Base-by-base conservation (phyloP, 2,329 filamentous ascomycete genomes). In the Atkinsonella hypoxylon region DNA sequence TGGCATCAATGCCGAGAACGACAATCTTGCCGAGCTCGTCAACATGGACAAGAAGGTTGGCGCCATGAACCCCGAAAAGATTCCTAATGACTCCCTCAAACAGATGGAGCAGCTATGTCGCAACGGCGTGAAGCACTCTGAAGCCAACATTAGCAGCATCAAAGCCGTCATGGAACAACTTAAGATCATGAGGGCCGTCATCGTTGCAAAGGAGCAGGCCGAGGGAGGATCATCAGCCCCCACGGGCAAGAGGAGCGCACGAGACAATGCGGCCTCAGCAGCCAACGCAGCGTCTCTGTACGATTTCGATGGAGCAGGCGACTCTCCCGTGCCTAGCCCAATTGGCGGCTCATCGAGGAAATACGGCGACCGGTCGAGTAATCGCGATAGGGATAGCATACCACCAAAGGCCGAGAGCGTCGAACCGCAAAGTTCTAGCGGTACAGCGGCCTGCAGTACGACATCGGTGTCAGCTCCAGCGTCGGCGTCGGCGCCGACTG, bases 401-500 rank as follows among this genome's bases (percentile, higher is more conserved):
- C 75, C 77, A 1, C 71, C 73, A 45, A 78, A 79, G 57, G 70
- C 73, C 9, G 77, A 79, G 54, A 79, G 76, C 59, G 76, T 73
- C 32, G 76, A 79, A 61, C 77, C 77, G 1, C 75, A 75, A 38
- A 70, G 69, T 4, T 66, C 70, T 22, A 47, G 32, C 9, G 47
- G 47, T 12, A 47, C 47, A 15, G 47, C 41, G 8, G 39, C 20
- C 7, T 47, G 43, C 5, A 49, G 47, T 32, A 38, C 47, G 15
- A 48, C 39, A 17, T 41, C 52, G 15, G 43, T 39, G 30, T 49
- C 42, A 13, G 42, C 42, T n/a, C 12, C 48, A 20, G 18, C 34
- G 4, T 30, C 48, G 43, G 34, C 18, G 9, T 13, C 45, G 5
- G 39, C 45, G 8, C 13, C 31, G 42, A 22, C 17, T 40, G 31